Conservation (phyloP, 345 rosid species). For the Acer saccharum region DNA sequence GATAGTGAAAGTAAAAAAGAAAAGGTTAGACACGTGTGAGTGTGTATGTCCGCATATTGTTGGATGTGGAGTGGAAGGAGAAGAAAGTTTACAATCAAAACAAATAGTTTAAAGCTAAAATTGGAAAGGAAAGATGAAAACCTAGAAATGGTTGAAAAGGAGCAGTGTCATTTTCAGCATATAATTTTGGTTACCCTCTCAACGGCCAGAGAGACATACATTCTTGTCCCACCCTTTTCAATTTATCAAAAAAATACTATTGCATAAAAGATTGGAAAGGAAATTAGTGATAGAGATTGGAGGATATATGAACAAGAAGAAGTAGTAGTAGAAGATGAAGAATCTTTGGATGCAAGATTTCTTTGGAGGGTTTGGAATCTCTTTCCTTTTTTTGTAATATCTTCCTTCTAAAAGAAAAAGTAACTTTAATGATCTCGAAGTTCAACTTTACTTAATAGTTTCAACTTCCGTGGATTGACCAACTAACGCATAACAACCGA, state of each 20-base stretch:
- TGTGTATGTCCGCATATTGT: not conserved
- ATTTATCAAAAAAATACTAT: slow-evolving; percentile 8
- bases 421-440: not conserved
- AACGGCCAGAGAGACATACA: slow-evolving; percentile 14
- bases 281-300: slow-evolving; percentile 25
- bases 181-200: slow-evolving; percentile 24
- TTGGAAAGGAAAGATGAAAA: not conserved
- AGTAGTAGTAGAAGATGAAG: slow-evolving; percentile 9
- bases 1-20: too few relatives aligned
- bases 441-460: too few relatives aligned
- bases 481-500: too few relatives aligned
- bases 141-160: too few relatives aligned
- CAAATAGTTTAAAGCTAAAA: not conserved
- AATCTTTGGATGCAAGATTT: slow-evolving; percentile 19
- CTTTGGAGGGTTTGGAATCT: slow-evolving; percentile 17
- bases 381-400: not conserved
- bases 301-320: not conserved
- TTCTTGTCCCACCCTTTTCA: slow-evolving; percentile 28
- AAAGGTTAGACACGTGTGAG: not conserved
- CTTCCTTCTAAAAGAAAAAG: too few relatives aligned
- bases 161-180: slow-evolving; percentile 24
- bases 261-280: slow-evolving; percentile 23
- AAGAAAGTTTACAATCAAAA: not conserved
- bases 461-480: too few relatives aligned
- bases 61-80: not conserved